phyloP scores from a whole-genome alignment of 2,329 filamentous ascomycete genomes.

The Parafenestella ontariensis region DNA sequence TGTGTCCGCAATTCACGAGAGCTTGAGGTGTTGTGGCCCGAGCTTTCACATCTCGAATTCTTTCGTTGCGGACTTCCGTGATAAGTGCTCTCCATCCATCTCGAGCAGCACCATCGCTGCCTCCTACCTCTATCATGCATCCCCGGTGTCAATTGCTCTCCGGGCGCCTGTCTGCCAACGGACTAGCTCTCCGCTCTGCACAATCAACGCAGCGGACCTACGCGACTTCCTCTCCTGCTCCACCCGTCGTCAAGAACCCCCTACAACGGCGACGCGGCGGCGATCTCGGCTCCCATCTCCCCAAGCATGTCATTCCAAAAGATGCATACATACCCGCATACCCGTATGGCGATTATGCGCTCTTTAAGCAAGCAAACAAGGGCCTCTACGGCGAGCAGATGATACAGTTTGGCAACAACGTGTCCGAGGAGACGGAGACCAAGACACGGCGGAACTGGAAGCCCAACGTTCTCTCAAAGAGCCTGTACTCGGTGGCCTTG shows the following conservation, averaged over 20 bases:
- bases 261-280: conserved; percentile 38
- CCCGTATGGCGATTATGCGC: conserved; percentile 71
- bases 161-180: conserved; percentile 22
- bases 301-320: conserved; percentile 42
- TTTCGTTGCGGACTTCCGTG: conserved; percentile 37
- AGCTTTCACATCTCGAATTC: conserved; percentile 23
- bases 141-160: conserved; percentile 40
- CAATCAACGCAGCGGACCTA: conserved; percentile 35
- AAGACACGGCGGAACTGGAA: conserved; percentile 78
- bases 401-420: conserved; percentile 81
- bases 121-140: conserved; percentile 30
- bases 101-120: conserved; percentile 20
- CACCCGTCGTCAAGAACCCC: conserved; percentile 32
- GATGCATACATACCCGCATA: conserved; percentile 59
- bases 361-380: conserved; percentile 82
- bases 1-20: conserved; percentile 4
- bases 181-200: conserved; percentile 15
- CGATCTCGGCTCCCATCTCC: conserved; percentile 46
- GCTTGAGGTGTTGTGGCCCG: conserved; percentile 9
- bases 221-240: conserved; percentile 20
- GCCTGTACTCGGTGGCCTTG: conserved; percentile 70
- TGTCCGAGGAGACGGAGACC: conserved; percentile 70
- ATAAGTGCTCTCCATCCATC: conserved; percentile 17
- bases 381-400: conserved; percentile 74
- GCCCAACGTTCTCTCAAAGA: conserved; percentile 73